Evolutionary conservation across 78 protist species (phyloP).

Genomic region (Dictyostelium brefeldianum): DNA sequence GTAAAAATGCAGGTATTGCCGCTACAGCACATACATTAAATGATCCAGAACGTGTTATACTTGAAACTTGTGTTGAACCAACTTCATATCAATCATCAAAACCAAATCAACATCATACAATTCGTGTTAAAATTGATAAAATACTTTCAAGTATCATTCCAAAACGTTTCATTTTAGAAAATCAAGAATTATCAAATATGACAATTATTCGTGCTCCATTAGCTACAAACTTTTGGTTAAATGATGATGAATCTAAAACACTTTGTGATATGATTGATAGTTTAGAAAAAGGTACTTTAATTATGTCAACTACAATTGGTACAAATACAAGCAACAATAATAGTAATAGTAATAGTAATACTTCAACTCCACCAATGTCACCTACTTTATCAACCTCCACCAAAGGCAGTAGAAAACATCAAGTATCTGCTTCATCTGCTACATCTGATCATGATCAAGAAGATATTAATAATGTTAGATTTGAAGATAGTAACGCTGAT

Average conservation of each 20-base stretch:
- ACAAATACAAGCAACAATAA: background rate
- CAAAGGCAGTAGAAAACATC: background rate
- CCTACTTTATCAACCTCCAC: background rate
- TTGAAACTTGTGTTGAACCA: background rate
- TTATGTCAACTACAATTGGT: background rate
- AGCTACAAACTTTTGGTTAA: slow-evolving; percentile 71
- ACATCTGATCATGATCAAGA: background rate
- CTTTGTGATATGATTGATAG: background rate
- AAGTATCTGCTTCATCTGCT: background rate
- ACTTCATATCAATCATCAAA: slow-evolving; percentile 25
- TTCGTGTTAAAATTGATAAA: background rate
- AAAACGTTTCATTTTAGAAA: slow-evolving; percentile 3
- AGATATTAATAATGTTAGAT: background rate
- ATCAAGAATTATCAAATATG: slow-evolving; percentile 29
- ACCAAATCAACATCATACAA: slow-evolving; percentile 49
- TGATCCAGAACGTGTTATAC: slow-evolving; percentile 19
- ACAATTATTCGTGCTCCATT: slow-evolving; percentile 75
- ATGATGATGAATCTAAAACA: slow-evolving; percentile 43
- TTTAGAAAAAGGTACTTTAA: slow-evolving; percentile 35
- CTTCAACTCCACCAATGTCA: slow-evolving; percentile 26
- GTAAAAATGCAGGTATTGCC: slow-evolving; percentile 62
- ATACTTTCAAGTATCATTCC: slow-evolving; percentile 1
- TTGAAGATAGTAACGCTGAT: background rate
- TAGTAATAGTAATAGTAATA: slow-evolving; percentile 11
- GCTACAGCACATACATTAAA: slow-evolving; percentile 23